Evolutionary conservation across 805 yeast species (phyloP).

Genomic region (Candida rishiriensis): DNA sequence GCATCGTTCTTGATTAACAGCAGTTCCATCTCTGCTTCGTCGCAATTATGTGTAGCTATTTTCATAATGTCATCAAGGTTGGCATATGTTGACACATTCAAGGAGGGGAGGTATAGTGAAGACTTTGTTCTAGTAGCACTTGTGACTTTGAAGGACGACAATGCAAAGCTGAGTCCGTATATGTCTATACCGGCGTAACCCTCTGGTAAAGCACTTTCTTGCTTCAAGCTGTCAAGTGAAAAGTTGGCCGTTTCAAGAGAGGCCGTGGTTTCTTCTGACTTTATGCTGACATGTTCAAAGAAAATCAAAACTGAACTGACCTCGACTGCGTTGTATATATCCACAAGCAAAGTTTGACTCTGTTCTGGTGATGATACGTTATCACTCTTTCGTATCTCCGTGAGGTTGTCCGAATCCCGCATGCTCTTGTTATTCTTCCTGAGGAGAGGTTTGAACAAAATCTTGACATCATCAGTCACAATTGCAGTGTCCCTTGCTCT

Average conservation of each 20-base stretch:
- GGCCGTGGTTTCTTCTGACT: not conserved
- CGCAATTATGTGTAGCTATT: slow-evolving; percentile 6
- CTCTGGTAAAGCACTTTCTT: slow-evolving; percentile 1
- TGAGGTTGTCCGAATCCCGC: too few species aligned
- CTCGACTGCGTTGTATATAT: slow-evolving; percentile 3
- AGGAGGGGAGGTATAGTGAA: slow-evolving; percentile 12
- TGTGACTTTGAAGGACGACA: slow-evolving; percentile 8
- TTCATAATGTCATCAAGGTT: slow-evolving; percentile 3
- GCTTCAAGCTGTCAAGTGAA: slow-evolving; percentile 5
- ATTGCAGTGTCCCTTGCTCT: slow-evolving; percentile 4
- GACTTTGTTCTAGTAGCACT: slow-evolving; percentile 1
- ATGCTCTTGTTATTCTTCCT: not conserved
- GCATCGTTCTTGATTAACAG: slow-evolving; percentile 14
- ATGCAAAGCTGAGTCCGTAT: slow-evolving; percentile 8
- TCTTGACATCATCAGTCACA: slow-evolving; percentile 1
- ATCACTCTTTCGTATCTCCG: not conserved
- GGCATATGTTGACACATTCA: slow-evolving; percentile 9
- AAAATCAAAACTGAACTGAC: slow-evolving; percentile 4
- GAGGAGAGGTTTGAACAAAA: not conserved
- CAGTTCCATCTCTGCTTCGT: slow-evolving; percentile 7
- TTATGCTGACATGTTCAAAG: slow-evolving; percentile 5
- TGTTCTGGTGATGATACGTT: not conserved
- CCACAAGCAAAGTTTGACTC: not conserved
- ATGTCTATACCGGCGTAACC: slow-evolving; percentile 2
- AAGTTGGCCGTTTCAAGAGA: slow-evolving; percentile 8